Evolutionary conservation across 2,329 filamentous ascomycete genomes (phyloP), one percentile per base, ranked within the genome.

Genomic region (Trichoderma sp.): DNA sequence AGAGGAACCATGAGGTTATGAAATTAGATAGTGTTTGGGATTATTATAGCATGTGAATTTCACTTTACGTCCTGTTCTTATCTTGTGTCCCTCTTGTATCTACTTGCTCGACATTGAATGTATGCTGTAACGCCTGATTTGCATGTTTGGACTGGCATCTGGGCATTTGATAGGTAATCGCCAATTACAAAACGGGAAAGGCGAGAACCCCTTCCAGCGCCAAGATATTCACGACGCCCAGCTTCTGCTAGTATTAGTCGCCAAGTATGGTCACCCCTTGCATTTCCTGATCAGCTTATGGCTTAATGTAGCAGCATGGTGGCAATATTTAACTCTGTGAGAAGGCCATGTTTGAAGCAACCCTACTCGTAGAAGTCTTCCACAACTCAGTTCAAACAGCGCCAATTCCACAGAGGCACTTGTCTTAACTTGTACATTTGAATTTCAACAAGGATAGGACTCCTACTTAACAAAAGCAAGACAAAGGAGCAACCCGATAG

Each of bases 1-100:
- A 64, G 61, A 64, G 61, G 61, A 56, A 64, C 61, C 53, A 64
- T 27, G 61, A 64, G 61, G 40, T 35, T 43, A 64, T 31, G 49
- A 64, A 56, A 56, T 43, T 55, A 56, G 61, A 64, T 35, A 43
- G 33, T 64, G 53, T 31, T 31, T n/a, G 29, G 53, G 16, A 31
- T 56, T 29, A 31, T 43, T 40, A 43, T 43, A 43, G 40, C 52
- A 29, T 31, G 24, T 55, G 27, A 29, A 56, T 33, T 31, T 33
- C 53, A 31, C 53, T 6, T 33, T 14, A 31, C 2, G 29, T 19
- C 11, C 24, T 49, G 47, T 24, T 21, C 19, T 49, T 13, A 13
- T 24, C 47, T 5, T 5, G 3, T 13, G 7, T 4, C 16, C 4
- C 40, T 56, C 16, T 33, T 56, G 4, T 8, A n/a, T 5, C 4